Evolutionary conservation across 2,329 filamentous ascomycete species (phyloP).

Genomic region (Penicillium occitanis): DNA sequence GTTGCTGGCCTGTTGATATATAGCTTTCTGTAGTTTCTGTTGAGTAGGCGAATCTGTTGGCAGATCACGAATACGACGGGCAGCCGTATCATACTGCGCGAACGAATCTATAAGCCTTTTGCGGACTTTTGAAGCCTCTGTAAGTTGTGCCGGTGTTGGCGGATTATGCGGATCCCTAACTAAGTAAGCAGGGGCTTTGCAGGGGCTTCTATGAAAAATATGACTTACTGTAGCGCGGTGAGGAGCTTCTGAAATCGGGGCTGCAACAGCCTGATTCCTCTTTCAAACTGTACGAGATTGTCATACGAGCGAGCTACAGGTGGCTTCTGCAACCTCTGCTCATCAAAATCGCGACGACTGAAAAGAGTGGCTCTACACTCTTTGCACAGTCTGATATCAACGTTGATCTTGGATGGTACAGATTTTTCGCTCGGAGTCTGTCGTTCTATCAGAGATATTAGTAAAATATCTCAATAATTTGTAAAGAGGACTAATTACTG

Average conservation of each 20-base stretch:
- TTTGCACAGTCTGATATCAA: slow-evolving; percentile 89
- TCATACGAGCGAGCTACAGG: slow-evolving; percentile 78
- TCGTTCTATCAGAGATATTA: slow-evolving; percentile 15
- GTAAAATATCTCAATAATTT: not conserved
- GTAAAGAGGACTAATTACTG: slow-evolving; percentile 46
- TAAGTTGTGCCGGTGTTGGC: slow-evolving; percentile 67
- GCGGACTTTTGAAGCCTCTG: slow-evolving; percentile 85
- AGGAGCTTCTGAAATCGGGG: slow-evolving; percentile 82
- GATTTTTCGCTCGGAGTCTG: slow-evolving; percentile 44
- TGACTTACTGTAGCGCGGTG: slow-evolving; percentile 62
- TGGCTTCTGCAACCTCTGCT: slow-evolving; percentile 66
- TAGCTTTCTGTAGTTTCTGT: slow-evolving; percentile 71
- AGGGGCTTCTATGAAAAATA: not conserved
- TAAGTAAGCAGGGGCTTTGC: not conserved
- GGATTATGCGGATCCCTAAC: slow-evolving; percentile 61
- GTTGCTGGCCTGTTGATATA: slow-evolving; percentile 76
- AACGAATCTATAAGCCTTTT: slow-evolving; percentile 87
- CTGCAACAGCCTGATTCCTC: slow-evolving; percentile 76
- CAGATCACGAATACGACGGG: slow-evolving; percentile 76
- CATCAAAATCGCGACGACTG: slow-evolving; percentile 72
- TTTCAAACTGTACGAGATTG: slow-evolving; percentile 81
- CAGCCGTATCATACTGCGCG: slow-evolving; percentile 79
- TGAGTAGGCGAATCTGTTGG: slow-evolving; percentile 72
- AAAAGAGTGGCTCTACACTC: slow-evolving; percentile 76
- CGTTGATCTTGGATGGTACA: slow-evolving; percentile 56